Base-by-base conservation (phyloP, 371 early-diverging fungal species). In the Phascolomyces articulosus region DNA sequence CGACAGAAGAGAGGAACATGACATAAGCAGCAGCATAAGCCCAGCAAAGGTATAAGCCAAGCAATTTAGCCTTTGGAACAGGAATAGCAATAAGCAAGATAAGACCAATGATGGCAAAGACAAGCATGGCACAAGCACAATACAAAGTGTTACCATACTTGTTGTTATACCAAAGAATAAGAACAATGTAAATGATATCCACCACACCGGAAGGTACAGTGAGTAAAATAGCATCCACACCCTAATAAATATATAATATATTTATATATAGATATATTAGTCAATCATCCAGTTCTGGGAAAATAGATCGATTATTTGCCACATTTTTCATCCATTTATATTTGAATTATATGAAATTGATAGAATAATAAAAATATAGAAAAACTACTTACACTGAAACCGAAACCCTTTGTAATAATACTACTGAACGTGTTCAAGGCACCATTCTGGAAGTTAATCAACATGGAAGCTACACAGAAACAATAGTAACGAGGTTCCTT, bases 381-480 rank as follows among this genome's bases (percentile, higher is more conserved):
- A 23, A 2, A 58, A 40, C 24, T n/a, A 34, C 47, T 48, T 68
- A 68, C 68, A 55, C 60, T 51, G 63, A 74, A 74, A 18, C 71
- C 70, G 40, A 74, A 65, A 1, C 61, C 67, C 24, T 31, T 40
- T 2, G 71, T 68, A 28, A 70, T 65, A n/a, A 74, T 64, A 26
- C 62, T 28, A 21, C 56, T 60, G 60, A 71, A 74, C 9, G 67
- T 75, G 54, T 51, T 67, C 70, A 72, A 63, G 6, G 75, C 82
- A 68, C 82, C 70, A 47, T 81, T 81, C 65, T 77, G 78, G 54
- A 81, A 49, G 53, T 72, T 76, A 24, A 72, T 56, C 16, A 72
- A 44, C 56, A 72, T 54, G 20, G 70, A 66, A 4, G 69, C 58
- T 13, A 72, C 47, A 40, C 60, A 40, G 38, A 69, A 70, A 28